A percentile compares a stretch with the other conserved stretches of the same genome.
phyloP scores from a whole-genome alignment of 2,329 filamentous ascomycete species.

The Amesomyces nigricolor region DNA sequence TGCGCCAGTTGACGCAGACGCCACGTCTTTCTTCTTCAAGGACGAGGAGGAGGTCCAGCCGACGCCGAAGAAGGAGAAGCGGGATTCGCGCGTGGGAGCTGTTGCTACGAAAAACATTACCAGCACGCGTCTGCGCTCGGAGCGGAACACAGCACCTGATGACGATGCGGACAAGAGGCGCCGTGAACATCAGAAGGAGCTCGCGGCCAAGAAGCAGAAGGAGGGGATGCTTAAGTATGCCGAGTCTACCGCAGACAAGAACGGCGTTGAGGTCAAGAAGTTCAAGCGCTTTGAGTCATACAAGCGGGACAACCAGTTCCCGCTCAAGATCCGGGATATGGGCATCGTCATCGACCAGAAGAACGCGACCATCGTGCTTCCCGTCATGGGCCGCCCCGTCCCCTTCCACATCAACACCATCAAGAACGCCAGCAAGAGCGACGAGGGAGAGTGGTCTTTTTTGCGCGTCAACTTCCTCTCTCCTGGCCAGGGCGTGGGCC shows the following conservation, averaged over 20 bases:
- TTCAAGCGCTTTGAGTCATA: slow-evolving; percentile 99
- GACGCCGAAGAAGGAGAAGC: slow-evolving; percentile 85
- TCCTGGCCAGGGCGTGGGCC: slow-evolving; percentile 90
- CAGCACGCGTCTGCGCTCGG: slow-evolving; percentile 84
- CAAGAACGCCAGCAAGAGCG: slow-evolving; percentile 97
- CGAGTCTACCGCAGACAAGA: slow-evolving; percentile 75
- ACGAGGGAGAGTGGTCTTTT: slow-evolving; percentile 90
- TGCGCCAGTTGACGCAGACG: slow-evolving; percentile 83
- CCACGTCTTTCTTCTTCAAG: slow-evolving; percentile 97
- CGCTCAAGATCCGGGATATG: slow-evolving; percentile 73
- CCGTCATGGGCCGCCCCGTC: slow-evolving; percentile 94
- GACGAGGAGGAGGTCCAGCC: slow-evolving; percentile 86
- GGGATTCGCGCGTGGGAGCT: slow-evolving; percentile 73
- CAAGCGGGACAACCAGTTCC: slow-evolving; percentile 94
- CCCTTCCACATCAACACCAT: slow-evolving; percentile 97
- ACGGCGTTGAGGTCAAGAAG: slow-evolving; percentile 91
- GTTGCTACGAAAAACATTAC: slow-evolving; percentile 94
- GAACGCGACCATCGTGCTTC: slow-evolving; percentile 82
- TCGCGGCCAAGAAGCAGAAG: slow-evolving; percentile 79
- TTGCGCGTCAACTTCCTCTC: slow-evolving; percentile 96
- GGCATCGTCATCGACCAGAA: slow-evolving; percentile 88
- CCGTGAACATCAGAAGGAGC: slow-evolving; percentile 86
- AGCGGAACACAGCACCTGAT: slow-evolving; percentile 80
- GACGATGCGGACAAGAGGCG: slow-evolving; percentile 85
- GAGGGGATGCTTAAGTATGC: slow-evolving; percentile 82